Conservation (phyloP, 345 rosid species). For the Eucalyptus polyanthemos region DNA sequence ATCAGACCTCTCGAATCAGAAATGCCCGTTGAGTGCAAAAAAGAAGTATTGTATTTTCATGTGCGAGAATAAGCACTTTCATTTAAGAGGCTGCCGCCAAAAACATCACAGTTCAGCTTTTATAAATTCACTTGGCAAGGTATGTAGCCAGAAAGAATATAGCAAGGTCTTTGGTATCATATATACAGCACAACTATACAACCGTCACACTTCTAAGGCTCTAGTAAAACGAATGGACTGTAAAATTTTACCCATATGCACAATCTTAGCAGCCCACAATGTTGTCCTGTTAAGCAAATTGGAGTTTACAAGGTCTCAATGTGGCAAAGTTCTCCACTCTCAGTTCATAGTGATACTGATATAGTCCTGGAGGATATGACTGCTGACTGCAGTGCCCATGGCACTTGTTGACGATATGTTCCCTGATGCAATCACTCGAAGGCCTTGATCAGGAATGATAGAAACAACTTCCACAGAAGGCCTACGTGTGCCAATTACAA, state of each 20-base stretch:
- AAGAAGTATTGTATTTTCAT: background rate
- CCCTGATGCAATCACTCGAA: conserved; percentile 69
- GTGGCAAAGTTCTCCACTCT: background rate
- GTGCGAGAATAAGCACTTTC: background rate
- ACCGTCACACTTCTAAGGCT: background rate
- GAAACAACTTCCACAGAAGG: conserved; percentile 91
- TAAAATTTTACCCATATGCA: background rate
- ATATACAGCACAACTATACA: background rate
- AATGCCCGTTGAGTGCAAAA: background rate
- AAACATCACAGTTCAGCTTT: background rate
- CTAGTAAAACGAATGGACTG: background rate
- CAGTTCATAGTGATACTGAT: background rate
- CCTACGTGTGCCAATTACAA: conserved; percentile 85
- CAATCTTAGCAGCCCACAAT: background rate
- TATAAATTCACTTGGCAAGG: background rate
- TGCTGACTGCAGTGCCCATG: conserved; percentile 59
- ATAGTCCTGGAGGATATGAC: conserved; percentile 19
- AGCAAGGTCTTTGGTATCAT: background rate
- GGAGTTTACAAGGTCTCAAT: background rate
- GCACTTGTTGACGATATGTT: conserved; percentile 47
- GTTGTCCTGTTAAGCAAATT: background rate
- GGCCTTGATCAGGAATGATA: conserved; percentile 47
- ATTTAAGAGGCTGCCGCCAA: background rate
- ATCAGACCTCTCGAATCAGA: background rate
- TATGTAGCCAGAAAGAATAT: background rate